Percentiles rank a stretch among this genome's conserved stretches.
Evolutionary conservation across 148 eudicot species (phyloP).

Genomic region (Nepenthes gracilis): DNA sequence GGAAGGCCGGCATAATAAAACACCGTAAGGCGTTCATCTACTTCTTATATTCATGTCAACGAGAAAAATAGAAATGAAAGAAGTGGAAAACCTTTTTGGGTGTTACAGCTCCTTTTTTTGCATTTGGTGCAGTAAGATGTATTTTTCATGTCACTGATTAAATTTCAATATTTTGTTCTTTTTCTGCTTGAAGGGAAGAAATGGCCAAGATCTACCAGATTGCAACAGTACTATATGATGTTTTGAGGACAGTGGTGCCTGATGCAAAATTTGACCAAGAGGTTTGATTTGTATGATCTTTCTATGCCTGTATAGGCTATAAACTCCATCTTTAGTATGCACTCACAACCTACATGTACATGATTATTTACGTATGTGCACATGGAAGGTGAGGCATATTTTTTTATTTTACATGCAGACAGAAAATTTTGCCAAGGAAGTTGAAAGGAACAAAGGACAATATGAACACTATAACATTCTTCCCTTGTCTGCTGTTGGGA

Average conservation of each 20-base stretch:
- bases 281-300: slow-evolving; percentile 36
- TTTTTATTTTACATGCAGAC: slow-evolving; percentile 33
- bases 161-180: slow-evolving; percentile 3
- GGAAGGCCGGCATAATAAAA: slow-evolving; percentile 73
- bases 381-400: not conserved
- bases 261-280: slow-evolving; percentile 43
- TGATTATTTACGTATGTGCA: not conserved
- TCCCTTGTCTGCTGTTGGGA: slow-evolving; percentile 67
- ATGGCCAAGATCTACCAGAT: slow-evolving; percentile 91
- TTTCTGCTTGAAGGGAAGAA: slow-evolving; percentile 56
- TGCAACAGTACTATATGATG: slow-evolving; percentile 89
- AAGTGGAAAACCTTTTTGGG: not conserved
- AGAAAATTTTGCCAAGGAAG: slow-evolving; percentile 66
- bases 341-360: not conserved
- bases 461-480: slow-evolving; percentile 83
- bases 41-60: not conserved
- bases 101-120: not conserved
- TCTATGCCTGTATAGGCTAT: not conserved
- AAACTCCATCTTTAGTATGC: not conserved
- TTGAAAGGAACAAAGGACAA: slow-evolving; percentile 70
- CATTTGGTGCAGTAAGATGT: not conserved
- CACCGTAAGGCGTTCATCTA: slow-evolving; percentile 50
- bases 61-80: not conserved
- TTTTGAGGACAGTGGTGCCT: slow-evolving; percentile 78
- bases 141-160: not conserved